Conservation (phyloP, 768 basidiomycete species). For the Leucosporidium yakuticum region DNA sequence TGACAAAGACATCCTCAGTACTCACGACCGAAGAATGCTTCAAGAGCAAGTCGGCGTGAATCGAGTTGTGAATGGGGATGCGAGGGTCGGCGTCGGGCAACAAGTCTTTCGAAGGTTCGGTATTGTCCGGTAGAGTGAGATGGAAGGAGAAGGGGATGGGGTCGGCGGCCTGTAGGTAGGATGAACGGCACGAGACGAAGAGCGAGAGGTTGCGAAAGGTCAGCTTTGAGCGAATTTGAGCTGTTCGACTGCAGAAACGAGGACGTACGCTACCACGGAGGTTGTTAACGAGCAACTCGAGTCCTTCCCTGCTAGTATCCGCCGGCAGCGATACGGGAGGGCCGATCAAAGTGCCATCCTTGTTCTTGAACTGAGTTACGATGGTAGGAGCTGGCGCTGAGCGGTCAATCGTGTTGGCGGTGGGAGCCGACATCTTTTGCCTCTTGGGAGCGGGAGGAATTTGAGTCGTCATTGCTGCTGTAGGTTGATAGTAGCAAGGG, state of each 20-base stretch:
- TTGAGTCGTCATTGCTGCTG: conserved; percentile 30
- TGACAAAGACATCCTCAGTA: conserved; percentile 72
- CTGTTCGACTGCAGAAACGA: conserved; percentile 16
- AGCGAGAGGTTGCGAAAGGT: neutral
- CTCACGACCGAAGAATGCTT: conserved; percentile 62
- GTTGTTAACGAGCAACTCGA: conserved; percentile 86
- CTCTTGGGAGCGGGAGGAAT: conserved; percentile 38
- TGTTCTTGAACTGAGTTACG: conserved; percentile 87
- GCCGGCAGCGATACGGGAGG: conserved; percentile 85
- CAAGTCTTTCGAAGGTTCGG: neutral
- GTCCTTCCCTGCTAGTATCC: conserved; percentile 70
- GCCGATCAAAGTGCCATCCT: conserved; percentile 71
- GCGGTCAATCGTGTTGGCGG: conserved; percentile 12
- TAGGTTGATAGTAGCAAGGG: no score
- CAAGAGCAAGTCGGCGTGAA: conserved; percentile 61
- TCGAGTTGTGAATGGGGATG: conserved; percentile 63
- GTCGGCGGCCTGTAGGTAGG: conserved; percentile 7
- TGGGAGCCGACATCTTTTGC: conserved; percentile 4
- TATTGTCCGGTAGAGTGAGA: neutral
- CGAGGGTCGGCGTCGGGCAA: conserved; percentile 46
- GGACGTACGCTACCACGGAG: conserved; percentile 62
- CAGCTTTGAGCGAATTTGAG: conserved; percentile 10
- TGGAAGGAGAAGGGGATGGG: conserved; percentile 12
- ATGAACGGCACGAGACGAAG: no score
- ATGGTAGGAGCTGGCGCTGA: conserved; percentile 55